phyloP scores from a whole-genome alignment of 257 asterid species.

The Asclepias syriaca region DNA sequence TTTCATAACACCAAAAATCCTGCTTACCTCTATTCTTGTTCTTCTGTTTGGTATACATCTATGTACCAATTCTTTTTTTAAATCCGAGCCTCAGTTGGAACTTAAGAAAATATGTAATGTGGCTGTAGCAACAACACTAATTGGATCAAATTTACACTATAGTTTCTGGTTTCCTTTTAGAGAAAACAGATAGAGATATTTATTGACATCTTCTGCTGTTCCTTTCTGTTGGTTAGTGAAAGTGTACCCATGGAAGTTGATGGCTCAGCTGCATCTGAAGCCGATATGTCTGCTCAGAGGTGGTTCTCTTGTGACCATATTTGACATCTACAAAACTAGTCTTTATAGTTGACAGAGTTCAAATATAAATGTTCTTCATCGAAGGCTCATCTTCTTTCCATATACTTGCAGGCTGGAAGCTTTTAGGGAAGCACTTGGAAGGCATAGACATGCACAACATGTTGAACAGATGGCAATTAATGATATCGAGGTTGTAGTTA shows the following conservation, averaged over 20 bases:
- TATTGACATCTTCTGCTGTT: slow-evolving; percentile 8
- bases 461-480: slow-evolving; percentile 61
- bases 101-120: neutral
- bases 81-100: neutral
- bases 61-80: neutral
- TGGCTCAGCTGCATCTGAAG: slow-evolving; percentile 45
- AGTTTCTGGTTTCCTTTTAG: neutral
- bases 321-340: neutral
- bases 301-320: slow-evolving; percentile 19
- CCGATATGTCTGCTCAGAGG: slow-evolving; percentile 47
- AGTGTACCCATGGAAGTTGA: slow-evolving; percentile 74
- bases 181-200: neutral
- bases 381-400: neutral
- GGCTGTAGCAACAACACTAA: neutral
- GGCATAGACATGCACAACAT: slow-evolving; percentile 63
- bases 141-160: neutral
- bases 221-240: slow-evolving; percentile 33
- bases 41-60: neutral
- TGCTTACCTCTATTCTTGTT: neutral
- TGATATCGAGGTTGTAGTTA: slow-evolving; percentile 69
- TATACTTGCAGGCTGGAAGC: slow-evolving; percentile 53
- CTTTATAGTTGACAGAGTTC: neutral
- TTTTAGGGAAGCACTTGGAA: slow-evolving; percentile 62
- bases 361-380: slow-evolving; percentile 4
- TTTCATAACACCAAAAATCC: neutral